Evolutionary conservation across 2,329 filamentous ascomycete genomes (phyloP).

Genomic region (Elsinoe arachidis): DNA sequence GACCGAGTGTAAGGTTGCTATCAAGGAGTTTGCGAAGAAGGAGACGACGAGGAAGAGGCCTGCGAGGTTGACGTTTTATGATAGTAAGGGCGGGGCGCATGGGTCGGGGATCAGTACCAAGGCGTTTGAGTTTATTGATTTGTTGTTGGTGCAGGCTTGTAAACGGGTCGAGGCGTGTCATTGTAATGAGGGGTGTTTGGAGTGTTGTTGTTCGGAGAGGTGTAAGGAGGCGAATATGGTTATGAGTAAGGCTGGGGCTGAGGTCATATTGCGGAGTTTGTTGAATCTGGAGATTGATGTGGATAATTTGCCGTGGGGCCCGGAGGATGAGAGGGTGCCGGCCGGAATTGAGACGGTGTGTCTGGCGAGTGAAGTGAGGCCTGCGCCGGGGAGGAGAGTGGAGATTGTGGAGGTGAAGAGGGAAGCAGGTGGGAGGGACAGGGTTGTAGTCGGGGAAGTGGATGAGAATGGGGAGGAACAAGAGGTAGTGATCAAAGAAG

Average conservation of each 20-base stretch:
- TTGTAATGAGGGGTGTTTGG: constrained; percentile 74
- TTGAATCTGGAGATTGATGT: constrained; percentile 71
- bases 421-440: constrained; percentile 23
- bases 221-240: constrained; percentile 85
- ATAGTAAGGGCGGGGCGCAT: constrained; percentile 76
- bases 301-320: constrained; percentile 76
- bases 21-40: constrained; percentile 74
- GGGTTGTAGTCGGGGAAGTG: constrained; percentile 23
- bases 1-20: constrained; percentile 83
- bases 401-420: constrained; percentile 35
- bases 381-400: constrained; percentile 32
- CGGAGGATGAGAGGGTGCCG: constrained; percentile 57
- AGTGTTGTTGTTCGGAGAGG: constrained; percentile 77
- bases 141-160: constrained; percentile 67
- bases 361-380: constrained; percentile 57
- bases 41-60: constrained; percentile 70
- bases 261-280: constrained; percentile 69
- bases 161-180: constrained; percentile 65
- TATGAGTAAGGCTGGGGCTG: constrained; percentile 84
- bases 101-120: constrained; percentile 85
- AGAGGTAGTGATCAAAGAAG: constrained; percentile 27
- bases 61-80: constrained; percentile 85
- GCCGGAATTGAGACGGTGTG: constrained; percentile 76
- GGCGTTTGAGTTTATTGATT: constrained; percentile 84
- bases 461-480: constrained; percentile 14